Percentiles rank a stretch among this genome's conserved stretches.
Conservation (phyloP, 805 yeast species). For the Sugiyamaella chiloensis region DNA sequence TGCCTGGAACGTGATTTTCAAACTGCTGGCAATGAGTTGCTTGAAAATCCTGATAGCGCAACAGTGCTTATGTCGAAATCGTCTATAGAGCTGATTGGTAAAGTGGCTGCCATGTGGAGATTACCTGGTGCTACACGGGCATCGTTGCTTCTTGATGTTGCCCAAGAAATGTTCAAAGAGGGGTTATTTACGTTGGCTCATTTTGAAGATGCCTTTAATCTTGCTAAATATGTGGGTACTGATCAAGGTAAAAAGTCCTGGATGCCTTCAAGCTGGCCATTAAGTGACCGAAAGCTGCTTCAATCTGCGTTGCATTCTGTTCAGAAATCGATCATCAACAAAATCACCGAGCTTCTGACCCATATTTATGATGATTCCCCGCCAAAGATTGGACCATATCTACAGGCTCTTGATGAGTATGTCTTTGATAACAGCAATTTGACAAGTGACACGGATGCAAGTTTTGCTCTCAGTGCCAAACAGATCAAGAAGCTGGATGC, state of each 20-base stretch:
- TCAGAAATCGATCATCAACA: slow-evolving; percentile 46
- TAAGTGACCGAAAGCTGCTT: slow-evolving; percentile 52
- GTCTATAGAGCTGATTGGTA: slow-evolving; percentile 42
- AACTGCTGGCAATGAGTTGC: slow-evolving; percentile 21
- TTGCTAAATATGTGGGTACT: slow-evolving; percentile 28
- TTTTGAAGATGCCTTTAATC: slow-evolving; percentile 36
- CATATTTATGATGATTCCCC: slow-evolving; percentile 40
- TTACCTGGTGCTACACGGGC: slow-evolving; percentile 49
- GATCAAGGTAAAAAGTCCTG: slow-evolving; percentile 27
- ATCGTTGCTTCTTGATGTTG: slow-evolving; percentile 50
- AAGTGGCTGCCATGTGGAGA: slow-evolving; percentile 58
- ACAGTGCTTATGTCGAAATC: slow-evolving; percentile 40
- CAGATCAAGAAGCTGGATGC: slow-evolving; percentile 42
- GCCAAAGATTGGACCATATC: slow-evolving; percentile 57
- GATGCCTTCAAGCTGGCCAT: slow-evolving; percentile 39
- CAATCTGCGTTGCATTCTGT: slow-evolving; percentile 42
- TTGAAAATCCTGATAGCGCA: slow-evolving; percentile 19
- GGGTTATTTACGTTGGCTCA: slow-evolving; percentile 30
- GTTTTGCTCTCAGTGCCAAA: slow-evolving; percentile 40
- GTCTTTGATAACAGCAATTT: slow-evolving; percentile 49
- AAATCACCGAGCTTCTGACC: slow-evolving; percentile 42
- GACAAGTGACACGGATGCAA: slow-evolving; percentile 25
- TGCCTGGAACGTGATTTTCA: slow-evolving; percentile 44
- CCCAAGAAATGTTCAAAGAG: slow-evolving; percentile 36
- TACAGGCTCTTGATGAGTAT: slow-evolving; percentile 48